Conservation (phyloP, 1,284 basidiomycete species). For the Exobasidium rhododendri region DNA sequence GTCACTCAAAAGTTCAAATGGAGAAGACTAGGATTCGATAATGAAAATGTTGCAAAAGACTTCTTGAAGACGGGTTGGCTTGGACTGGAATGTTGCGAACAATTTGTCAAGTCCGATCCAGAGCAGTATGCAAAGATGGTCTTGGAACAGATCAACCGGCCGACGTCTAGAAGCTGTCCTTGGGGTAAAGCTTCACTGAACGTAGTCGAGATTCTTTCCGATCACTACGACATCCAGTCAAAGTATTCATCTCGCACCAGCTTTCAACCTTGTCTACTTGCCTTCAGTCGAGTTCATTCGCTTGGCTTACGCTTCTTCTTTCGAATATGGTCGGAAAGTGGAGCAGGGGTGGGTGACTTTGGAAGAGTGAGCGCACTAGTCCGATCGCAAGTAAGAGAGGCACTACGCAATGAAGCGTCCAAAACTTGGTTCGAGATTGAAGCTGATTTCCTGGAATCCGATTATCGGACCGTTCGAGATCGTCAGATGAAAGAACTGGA, state of each 20-base stretch:
- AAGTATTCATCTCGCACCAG: slow-evolving; percentile 74
- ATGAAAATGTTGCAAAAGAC: slow-evolving; percentile 74
- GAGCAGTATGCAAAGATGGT: slow-evolving; percentile 80
- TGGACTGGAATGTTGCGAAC: slow-evolving; percentile 67
- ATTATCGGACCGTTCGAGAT: slow-evolving; percentile 82
- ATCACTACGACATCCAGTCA: slow-evolving; percentile 42
- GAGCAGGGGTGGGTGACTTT: slow-evolving; percentile 67
- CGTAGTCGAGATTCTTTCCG: slow-evolving; percentile 65
- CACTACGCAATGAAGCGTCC: slow-evolving; percentile 66
- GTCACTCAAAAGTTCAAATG: slow-evolving; percentile 65
- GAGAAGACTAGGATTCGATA: slow-evolving; percentile 74
- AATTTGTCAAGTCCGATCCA: slow-evolving; percentile 69
- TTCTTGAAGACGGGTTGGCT: slow-evolving; percentile 76
- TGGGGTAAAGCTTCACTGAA: slow-evolving; percentile 81
- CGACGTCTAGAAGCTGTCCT: slow-evolving; percentile 74
- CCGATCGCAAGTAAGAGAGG: slow-evolving; percentile 66
- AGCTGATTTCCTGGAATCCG: slow-evolving; percentile 75
- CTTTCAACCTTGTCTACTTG: slow-evolving; percentile 85
- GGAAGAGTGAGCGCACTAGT: slow-evolving; percentile 75
- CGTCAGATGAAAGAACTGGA: slow-evolving; percentile 92
- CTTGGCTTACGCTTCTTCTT: slow-evolving; percentile 83
- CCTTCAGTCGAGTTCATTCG: slow-evolving; percentile 73
- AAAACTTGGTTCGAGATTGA: slow-evolving; percentile 82
- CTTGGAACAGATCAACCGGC: slow-evolving; percentile 77
- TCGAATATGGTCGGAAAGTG: slow-evolving; percentile 91